Conservation (phyloP, 2,329 filamentous ascomycete genomes). For the Orbilia quercus region DNA sequence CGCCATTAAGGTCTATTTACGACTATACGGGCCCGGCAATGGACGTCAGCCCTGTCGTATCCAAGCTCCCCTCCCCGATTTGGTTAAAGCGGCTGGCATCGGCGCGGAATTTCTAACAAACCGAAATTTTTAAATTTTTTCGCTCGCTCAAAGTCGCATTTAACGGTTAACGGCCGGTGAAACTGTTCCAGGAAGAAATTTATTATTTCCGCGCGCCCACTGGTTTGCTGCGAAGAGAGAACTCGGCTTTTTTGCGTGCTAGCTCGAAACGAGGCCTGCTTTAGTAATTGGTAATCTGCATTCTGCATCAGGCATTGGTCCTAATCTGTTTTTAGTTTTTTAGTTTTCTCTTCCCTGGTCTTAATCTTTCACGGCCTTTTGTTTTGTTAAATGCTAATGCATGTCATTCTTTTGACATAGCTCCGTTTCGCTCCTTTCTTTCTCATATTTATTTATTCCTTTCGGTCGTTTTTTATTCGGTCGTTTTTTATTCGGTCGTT, state of each 20-base stretch:
- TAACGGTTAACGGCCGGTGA: constrained; percentile 30
- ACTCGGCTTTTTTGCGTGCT: constrained; percentile 4
- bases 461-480: too few species aligned
- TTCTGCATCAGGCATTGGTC: constrained; percentile 29
- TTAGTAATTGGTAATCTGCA: constrained; percentile 41
- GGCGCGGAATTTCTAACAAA: constrained; percentile 1
- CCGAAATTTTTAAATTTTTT: constrained; percentile 5
- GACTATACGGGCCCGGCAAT: too few species aligned
- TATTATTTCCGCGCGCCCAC: constrained; percentile 26
- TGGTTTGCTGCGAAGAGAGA: neutral
- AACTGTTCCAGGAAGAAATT: constrained; percentile 31
- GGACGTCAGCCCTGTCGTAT: too few species aligned
- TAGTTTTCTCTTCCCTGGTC: constrained; percentile 10
- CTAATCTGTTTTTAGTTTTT: neutral
- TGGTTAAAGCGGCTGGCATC: constrained; percentile 37
- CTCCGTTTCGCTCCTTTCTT: constrained; percentile 8
- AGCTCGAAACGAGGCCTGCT: constrained; percentile 30
- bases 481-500: too few species aligned
- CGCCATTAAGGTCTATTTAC: too few species aligned
- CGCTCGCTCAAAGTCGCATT: constrained; percentile 18
- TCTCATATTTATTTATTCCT: too few species aligned
- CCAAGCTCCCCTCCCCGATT: too few species aligned
- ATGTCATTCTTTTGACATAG: constrained; percentile 13
- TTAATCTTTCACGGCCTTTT: constrained; percentile 5
- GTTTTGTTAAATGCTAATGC: neutral